Percentiles rank a stretch among this genome's conserved stretches.
phyloP scores from a whole-genome alignment of 805 yeast species.

The Sugiyamaella lignohabitans region DNA sequence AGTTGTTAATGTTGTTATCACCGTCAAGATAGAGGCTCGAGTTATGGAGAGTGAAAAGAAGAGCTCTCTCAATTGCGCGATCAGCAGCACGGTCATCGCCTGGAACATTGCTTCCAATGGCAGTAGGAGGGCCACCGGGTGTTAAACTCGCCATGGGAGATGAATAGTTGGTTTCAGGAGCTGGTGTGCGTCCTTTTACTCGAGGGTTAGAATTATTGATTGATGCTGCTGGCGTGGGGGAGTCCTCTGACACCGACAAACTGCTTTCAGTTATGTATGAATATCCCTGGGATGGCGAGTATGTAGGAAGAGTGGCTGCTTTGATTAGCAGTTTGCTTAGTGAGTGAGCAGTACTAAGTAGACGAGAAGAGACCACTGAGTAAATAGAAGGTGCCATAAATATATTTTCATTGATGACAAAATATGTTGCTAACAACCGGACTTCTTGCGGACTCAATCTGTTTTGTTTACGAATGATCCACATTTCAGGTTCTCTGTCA shows the following conservation, averaged over 20 bases:
- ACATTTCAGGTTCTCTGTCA: slow-evolving; percentile 82
- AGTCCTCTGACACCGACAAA: slow-evolving; percentile 2
- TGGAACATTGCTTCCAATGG: slow-evolving; percentile 2
- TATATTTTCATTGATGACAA: slow-evolving; percentile 84
- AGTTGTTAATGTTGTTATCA: too few relatives aligned
- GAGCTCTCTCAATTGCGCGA: slow-evolving; percentile 22
- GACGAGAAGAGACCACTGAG: slow-evolving; percentile 64
- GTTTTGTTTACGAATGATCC: slow-evolving; percentile 82
- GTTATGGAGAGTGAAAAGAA: slow-evolving; percentile 16
- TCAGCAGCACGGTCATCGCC: slow-evolving; percentile 11
- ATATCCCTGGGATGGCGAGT: slow-evolving; percentile 58
- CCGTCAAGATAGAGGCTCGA: slow-evolving; percentile 17
- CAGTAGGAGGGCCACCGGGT: slow-evolving; percentile 5
- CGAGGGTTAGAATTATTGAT: not conserved
- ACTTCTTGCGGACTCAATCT: slow-evolving; percentile 49
- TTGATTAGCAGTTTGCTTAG: slow-evolving; percentile 43
- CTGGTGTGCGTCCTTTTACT: slow-evolving; percentile 8
- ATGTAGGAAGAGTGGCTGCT: slow-evolving; percentile 45
- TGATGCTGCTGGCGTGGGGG: slow-evolving; percentile 7
- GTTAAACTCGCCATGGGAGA: slow-evolving; percentile 6
- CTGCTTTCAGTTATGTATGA: slow-evolving; percentile 33
- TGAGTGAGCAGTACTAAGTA: slow-evolving; percentile 44
- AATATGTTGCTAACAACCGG: slow-evolving; percentile 64
- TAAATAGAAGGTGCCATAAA: slow-evolving; percentile 82
- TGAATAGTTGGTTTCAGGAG: slow-evolving; percentile 2